Evolutionary conservation across 2,329 filamentous ascomycete genomes (phyloP), one percentile per base, ranked within the genome.

Genomic region (Fusarium begoniae): DNA sequence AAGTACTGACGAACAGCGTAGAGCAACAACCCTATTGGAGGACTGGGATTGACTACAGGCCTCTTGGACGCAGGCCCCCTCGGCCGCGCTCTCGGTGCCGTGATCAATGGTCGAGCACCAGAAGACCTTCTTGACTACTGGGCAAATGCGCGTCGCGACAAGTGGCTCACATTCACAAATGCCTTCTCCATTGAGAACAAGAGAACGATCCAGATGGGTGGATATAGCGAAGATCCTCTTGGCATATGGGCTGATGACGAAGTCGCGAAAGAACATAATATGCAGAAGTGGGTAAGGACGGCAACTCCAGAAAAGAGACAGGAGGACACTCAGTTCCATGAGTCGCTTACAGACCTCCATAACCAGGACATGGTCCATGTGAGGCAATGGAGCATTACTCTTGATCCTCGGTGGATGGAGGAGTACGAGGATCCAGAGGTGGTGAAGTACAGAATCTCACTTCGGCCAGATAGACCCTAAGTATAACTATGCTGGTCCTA

Each of bases 1-100:
- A 15, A 1, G 3, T 22, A 38, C 50, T 38, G 5, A 38, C 32
- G 0, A 22, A 12, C 0, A n/a, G 2, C 8, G 3, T 9, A 54
- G 51, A 54, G 51, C 14, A 54, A 54, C 24, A 54, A 54, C 14
- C 51, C 51, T 0, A 54, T 54, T 6, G 51, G 51, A 28, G 51
- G 51, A 10, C 20, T 54, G 11, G 51, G 51, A 10, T 3, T 54
- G 8, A 54, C 51, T 1, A 54, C 51, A 28, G 51, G 51, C 3
- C 51, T 54, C 3, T 40, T 54, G 6, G 51, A 54, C 3, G 51
- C 51, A 0, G 51, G 51, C 3, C 51, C 51, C 10, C 51, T 54
- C 2, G 51, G 51, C 4, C 51, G 51, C 10, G 51, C 51, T 10
- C 51, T 54, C n/a, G 51, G 51, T 54, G 35, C 51, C 18, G 51